Base-by-base conservation (phyloP, 495 filamentous ascomycete species). In the Podospora anserina region DNA sequence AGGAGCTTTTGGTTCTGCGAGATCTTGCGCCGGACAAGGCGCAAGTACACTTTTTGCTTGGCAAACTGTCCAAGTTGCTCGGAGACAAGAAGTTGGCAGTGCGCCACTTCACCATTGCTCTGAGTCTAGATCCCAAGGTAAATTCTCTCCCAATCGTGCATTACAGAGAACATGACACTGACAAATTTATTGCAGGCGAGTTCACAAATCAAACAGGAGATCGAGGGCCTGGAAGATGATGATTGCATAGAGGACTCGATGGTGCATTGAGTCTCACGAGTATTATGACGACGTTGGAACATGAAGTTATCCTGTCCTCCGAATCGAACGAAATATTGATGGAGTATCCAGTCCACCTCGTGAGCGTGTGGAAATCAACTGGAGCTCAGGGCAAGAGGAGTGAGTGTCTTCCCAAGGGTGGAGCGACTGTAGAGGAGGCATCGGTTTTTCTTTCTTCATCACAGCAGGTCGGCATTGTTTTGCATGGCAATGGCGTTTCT, bases 81-180 rank as follows among this genome's bases (percentile, higher is more conserved):
- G 86, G 86, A 62, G 89, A 97, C 72, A 94, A 91, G 78, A 86
- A 85, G 69, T 84, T 87, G 68, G 93, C 96, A 54, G 92, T 99
- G 64, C 88, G 91, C 72, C 92, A 97, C 77, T 97, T 95, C 71
- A 98, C 95, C 0, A 92, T 91, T 74, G 95, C 96, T 27, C 77
- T 97, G 76, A 97, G 97, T 79, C 80, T 99, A 73, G 95, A 99
- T 84, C 95, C 94, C 30, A 98, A 97, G 90, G 94, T 96, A 83
- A 64, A 80, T 76, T 27, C 27, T 27, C 27, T 9, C 15, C 39
- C 5, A 49, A 11, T 64, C 23, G 26, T 9, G 23, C 23, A 20
- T 2, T 60, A 0, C 62, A 27, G 26, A 20, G 58, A 69, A 27
- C 18, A 18, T 5, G 30, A 61, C 4, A 66, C 65, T 80, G 75